A percentile compares a stretch with the other conserved stretches of the same genome.
Evolutionary conservation across 2,329 filamentous ascomycete genomes (phyloP).

Genomic region (Anthostomella pinea): DNA sequence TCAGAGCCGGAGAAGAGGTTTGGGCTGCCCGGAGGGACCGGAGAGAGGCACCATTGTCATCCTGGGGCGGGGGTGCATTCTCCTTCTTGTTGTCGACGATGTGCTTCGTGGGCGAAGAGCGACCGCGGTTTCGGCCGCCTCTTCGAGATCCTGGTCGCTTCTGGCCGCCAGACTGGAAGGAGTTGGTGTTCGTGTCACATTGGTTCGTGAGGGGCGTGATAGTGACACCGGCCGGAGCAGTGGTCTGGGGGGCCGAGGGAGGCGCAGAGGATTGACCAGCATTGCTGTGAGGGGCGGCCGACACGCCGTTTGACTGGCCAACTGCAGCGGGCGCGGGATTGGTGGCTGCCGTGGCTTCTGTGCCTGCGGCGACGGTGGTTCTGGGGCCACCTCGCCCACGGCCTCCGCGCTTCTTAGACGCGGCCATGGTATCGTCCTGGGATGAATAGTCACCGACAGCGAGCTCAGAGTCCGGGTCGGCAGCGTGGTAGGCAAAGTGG

Average conservation of each 20-base stretch:
- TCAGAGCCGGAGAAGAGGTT: constrained; percentile 13
- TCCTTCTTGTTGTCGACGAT: constrained; percentile 17
- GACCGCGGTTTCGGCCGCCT: constrained; percentile 9
- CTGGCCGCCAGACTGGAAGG: constrained; percentile 16
- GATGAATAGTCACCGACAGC: constrained; percentile 7
- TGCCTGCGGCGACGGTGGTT: constrained; percentile 9
- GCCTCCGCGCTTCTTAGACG: constrained; percentile 28
- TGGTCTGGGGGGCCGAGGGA: constrained; percentile 7
- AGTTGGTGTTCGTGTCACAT: constrained; percentile 24
- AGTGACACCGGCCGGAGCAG: constrained; percentile 14
- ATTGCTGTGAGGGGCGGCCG: constrained; percentile 4
- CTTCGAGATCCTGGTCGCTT: constrained; percentile 16
- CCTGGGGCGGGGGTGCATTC: constrained; percentile 9
- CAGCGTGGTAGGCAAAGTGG: constrained; percentile 7
- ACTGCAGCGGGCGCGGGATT: constrained; percentile 10
- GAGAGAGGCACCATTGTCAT: constrained; percentile 10
- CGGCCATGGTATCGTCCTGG: constrained; percentile 21
- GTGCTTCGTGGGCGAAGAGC: constrained; percentile 10
- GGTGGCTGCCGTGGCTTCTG: constrained; percentile 10
- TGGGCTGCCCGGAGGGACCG: constrained; percentile 5
- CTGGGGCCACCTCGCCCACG: constrained; percentile 27
- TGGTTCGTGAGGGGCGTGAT: constrained; percentile 15
- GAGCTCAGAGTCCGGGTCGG: constrained; percentile 14
- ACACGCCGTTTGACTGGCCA: constrained; percentile 18
- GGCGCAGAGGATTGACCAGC: constrained; percentile 9